A percentile compares a stretch with the other conserved stretches of the same genome.
These are phyloP conservation scores for Trichoderma atrobrunneum DNA, from an alignment of 2,329 filamentous ascomycete species.

Conservation along the genomic window DNA sequence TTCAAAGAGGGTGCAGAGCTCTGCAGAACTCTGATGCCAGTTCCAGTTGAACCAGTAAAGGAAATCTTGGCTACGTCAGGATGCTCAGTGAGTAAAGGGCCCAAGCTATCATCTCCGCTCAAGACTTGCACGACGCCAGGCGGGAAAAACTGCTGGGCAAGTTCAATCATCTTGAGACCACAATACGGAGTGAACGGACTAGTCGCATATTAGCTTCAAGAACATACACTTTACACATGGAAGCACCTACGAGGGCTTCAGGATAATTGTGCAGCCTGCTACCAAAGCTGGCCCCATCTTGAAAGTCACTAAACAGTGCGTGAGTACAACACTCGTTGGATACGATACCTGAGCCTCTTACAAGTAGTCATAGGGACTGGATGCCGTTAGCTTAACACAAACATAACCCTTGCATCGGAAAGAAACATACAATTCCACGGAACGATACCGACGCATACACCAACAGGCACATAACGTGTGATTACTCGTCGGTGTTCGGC, in stretches of 20 bases:
- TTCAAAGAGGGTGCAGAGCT: constrained; percentile 61
- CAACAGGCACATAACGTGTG: constrained; percentile 32
- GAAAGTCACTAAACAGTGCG: constrained; percentile 37
- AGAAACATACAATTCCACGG: constrained; percentile 48
- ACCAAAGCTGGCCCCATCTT: constrained; percentile 57
- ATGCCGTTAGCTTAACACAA: neutral
- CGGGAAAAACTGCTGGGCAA: constrained; percentile 55
- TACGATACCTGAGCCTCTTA: neutral
- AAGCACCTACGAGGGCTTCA: constrained; percentile 47
- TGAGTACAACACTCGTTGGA: neutral
- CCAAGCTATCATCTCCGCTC: constrained; percentile 58
- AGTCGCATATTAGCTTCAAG: neutral
- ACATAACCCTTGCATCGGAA: constrained; percentile 16
- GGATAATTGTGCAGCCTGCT: constrained; percentile 54
- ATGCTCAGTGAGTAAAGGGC: constrained; percentile 56
- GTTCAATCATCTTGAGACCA: constrained; percentile 56
- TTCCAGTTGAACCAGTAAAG: constrained; percentile 72
- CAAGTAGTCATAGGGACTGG: neutral
- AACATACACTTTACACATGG: neutral
- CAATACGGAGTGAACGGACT: constrained; percentile 55
- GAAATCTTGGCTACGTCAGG: constrained; percentile 58
- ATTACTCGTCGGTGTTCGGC: constrained; percentile 22
- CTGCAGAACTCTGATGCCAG: constrained; percentile 63
- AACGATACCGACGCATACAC: constrained; percentile 45
- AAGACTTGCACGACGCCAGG: constrained; percentile 60